Conservation (phyloP, 2,329 filamentous ascomycete species). For the Dactylonectria estremocensis region DNA sequence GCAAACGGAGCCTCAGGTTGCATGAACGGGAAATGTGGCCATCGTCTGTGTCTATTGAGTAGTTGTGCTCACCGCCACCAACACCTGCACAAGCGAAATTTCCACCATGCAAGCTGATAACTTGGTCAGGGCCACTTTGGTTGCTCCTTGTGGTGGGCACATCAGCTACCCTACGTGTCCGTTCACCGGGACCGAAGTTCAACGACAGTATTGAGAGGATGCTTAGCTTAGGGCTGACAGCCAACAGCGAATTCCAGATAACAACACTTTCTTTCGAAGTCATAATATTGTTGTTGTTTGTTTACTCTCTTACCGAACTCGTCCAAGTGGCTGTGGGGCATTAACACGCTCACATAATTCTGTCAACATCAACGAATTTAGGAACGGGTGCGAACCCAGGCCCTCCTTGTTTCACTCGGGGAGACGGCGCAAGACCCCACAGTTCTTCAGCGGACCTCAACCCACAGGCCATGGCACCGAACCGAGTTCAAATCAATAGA, state of each 20-base stretch:
- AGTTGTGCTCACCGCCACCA: slow-evolving; percentile 24
- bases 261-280: not conserved
- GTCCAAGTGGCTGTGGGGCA: too few species aligned
- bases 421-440: not conserved
- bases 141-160: not conserved
- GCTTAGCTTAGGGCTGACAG: not conserved
- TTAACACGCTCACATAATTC: not conserved
- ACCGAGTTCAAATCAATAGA: not conserved
- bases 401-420: not conserved
- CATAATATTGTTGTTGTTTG: not conserved
- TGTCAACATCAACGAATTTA: slow-evolving; percentile 22
- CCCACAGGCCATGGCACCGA: not conserved
- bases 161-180: slow-evolving; percentile 1
- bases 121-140: slow-evolving; percentile 10
- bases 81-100: slow-evolving; percentile 40
- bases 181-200: not conserved
- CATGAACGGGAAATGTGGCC: slow-evolving; percentile 30
- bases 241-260: not conserved
- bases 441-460: slow-evolving; percentile 4
- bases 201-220: not conserved
- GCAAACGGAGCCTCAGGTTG: slow-evolving; percentile 17
- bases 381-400: slow-evolving; percentile 4
- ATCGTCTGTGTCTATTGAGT: slow-evolving; percentile 14
- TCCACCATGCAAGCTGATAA: slow-evolving; percentile 28
- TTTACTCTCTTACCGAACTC: not conserved